phyloP scores from a whole-genome alignment of 169 alveolate genomes.

The Eimeria tenella region DNA sequence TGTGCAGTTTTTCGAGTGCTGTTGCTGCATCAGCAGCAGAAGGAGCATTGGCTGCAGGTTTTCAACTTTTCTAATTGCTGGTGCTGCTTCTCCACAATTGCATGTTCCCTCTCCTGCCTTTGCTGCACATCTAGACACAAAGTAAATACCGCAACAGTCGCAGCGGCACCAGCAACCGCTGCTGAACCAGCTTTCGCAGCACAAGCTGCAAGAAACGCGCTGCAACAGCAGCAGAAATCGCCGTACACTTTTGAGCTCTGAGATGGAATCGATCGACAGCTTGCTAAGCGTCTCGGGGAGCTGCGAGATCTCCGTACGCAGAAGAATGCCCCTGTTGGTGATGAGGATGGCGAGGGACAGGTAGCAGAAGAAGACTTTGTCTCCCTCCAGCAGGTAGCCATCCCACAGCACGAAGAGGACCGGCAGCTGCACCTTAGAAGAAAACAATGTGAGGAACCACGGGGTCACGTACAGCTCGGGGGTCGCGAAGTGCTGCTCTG shows the following conservation, averaged over 20 bases:
- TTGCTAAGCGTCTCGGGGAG: slow-evolving; percentile 79
- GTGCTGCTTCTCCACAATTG: no score
- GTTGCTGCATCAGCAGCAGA: no score
- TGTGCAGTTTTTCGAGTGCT: not conserved
- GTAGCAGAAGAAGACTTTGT: slow-evolving; percentile 83
- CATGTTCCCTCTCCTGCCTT: no score
- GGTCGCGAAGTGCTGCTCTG: slow-evolving; percentile 82
- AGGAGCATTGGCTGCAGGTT: no score
- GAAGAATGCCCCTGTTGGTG: slow-evolving; percentile 71
- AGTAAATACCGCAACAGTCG: no score
- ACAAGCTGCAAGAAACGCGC: not conserved
- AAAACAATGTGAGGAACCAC: slow-evolving; percentile 86
- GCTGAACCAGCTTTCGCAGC: not conserved
- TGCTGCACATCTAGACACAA: no score
- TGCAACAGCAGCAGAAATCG: not conserved
- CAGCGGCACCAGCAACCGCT: not conserved
- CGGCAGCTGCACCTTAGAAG: slow-evolving; percentile 83
- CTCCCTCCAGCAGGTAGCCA: slow-evolving; percentile 80
- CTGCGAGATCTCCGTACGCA: slow-evolving; percentile 74
- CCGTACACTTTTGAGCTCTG: slow-evolving; percentile 37
- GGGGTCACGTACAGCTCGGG: slow-evolving; percentile 88
- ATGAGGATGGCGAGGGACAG: slow-evolving; percentile 84
- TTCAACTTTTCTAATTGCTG: no score
- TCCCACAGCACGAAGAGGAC: slow-evolving; percentile 82
- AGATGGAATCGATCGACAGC: slow-evolving; percentile 55